phyloP scores from a whole-genome alignment of 148 eudicot species.

The Vaccinium vitisidaea region DNA sequence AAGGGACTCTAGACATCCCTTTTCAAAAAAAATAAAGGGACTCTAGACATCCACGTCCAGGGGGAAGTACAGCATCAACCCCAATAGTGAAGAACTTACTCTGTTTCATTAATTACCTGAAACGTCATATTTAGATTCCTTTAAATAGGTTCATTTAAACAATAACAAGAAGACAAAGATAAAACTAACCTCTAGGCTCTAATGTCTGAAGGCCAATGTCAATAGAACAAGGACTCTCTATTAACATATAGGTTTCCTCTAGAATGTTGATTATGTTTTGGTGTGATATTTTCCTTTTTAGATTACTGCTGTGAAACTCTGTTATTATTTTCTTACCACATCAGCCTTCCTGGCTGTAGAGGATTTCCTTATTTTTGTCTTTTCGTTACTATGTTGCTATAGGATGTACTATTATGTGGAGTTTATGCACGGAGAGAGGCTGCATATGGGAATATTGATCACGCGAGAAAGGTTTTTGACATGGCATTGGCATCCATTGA shows the following conservation, averaged over 20 bases:
- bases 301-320: not conserved
- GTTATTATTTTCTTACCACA: not conserved
- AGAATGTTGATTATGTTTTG: not conserved
- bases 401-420: conserved; percentile 91
- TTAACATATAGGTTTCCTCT: not conserved
- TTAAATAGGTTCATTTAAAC: too few species aligned
- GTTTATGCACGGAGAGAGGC: conserved; percentile 95
- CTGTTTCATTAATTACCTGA: too few species aligned
- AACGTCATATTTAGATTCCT: too few species aligned
- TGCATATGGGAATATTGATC: conserved; percentile 72
- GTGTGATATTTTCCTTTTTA: not conserved
- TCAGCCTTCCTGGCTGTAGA: not conserved
- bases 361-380: not conserved
- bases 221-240: not conserved
- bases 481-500: conserved; percentile 82
- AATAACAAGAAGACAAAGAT: too few species aligned
- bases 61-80: too few species aligned
- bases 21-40: not conserved
- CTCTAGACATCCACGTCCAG: not conserved
- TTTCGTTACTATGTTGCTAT: conserved; percentile 14
- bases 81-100: too few species aligned
- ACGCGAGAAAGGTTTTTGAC: conserved; percentile 88
- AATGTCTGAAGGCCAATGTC: not conserved
- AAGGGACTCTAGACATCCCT: not conserved
- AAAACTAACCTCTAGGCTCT: too few species aligned